These are phyloP conservation scores for Neofusicoccum cordaticola DNA, from an alignment of 2,329 filamentous ascomycete species.

Conservation along the genomic window DNA sequence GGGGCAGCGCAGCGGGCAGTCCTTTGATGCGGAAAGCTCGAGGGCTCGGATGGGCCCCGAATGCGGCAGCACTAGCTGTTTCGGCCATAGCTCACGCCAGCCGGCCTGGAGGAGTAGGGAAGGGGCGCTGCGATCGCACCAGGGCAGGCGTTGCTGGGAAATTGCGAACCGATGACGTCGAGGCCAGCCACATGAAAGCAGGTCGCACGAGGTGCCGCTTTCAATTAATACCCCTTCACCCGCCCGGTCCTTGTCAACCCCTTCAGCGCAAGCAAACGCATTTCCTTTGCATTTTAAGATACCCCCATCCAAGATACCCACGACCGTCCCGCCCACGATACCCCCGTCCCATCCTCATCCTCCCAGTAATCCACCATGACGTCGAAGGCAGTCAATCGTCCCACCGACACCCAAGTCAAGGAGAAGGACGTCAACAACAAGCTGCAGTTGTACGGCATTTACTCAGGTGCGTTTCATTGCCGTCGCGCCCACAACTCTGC, in stretches of 20 bases:
- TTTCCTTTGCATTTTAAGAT: conserved; percentile 18
- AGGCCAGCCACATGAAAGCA: conserved; percentile 9
- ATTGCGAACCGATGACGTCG: conserved; percentile 14
- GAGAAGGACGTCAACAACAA: conserved; percentile 88
- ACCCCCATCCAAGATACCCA: conserved; percentile 11
- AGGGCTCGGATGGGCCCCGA: background rate
- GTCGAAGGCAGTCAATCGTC: conserved; percentile 61
- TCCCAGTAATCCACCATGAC: background rate
- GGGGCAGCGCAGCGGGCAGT: background rate
- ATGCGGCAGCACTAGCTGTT: conserved; percentile 3
- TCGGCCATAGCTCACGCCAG: conserved; percentile 11
- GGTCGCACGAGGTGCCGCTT: background rate
- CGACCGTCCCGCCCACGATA: background rate
- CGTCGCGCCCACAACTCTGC: background rate
- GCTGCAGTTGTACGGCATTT: conserved; percentile 91
- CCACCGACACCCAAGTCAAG: conserved; percentile 70
- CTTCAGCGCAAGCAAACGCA: background rate
- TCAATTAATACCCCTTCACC: conserved; percentile 8
- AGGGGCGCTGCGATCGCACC: conserved; percentile 2
- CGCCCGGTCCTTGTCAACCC: background rate
- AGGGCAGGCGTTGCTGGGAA: conserved; percentile 3
- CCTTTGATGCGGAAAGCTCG: background rate
- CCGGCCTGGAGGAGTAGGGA: background rate
- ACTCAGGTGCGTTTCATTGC: conserved; percentile 53
- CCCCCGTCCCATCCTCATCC: background rate